phyloP scores from a whole-genome alignment of 2,329 filamentous ascomycete species.

The Alternaria infectoria region DNA sequence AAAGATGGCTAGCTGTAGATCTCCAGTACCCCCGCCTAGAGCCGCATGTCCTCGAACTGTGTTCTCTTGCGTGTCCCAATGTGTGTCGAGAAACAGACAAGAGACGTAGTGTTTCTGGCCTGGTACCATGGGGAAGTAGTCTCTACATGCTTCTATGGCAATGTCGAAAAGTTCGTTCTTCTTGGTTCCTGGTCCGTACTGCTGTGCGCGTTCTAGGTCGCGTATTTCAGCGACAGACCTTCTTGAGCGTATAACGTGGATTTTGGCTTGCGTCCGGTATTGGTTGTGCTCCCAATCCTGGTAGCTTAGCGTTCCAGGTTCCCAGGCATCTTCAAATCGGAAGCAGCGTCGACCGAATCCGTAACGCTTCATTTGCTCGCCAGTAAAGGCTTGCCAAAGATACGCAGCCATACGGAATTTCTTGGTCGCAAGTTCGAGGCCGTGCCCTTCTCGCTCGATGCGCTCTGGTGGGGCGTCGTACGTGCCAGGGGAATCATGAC shows the following conservation, averaged over 20 bases:
- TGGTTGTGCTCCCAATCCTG: constrained; percentile 73
- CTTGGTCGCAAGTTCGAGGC: constrained; percentile 76
- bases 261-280: constrained; percentile 88
- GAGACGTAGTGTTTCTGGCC: constrained; percentile 90
- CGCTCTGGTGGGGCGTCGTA: constrained; percentile 83
- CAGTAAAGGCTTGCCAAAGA: constrained; percentile 95
- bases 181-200: constrained; percentile 71
- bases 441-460: constrained; percentile 79
- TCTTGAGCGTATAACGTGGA: constrained; percentile 82
- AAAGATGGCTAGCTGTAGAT: constrained; percentile 84
- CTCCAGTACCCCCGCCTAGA: constrained; percentile 75
- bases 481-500: constrained; percentile 83
- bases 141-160: constrained; percentile 76
- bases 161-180: constrained; percentile 78
- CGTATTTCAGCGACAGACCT: constrained; percentile 86
- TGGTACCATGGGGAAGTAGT: constrained; percentile 74
- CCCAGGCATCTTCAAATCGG: constrained; percentile 95
- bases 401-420: constrained; percentile 97
- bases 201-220: constrained; percentile 78
- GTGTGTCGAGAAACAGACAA: constrained; percentile 82
- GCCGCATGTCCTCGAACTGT: constrained; percentile 82
- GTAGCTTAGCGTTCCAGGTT: constrained; percentile 76
- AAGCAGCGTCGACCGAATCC: constrained; percentile 85
- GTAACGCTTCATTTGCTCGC: constrained; percentile 93
- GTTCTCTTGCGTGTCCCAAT: constrained; percentile 78